Conservation (phyloP, 257 asterid genomes). For the Fraxinus quadrangulata region DNA sequence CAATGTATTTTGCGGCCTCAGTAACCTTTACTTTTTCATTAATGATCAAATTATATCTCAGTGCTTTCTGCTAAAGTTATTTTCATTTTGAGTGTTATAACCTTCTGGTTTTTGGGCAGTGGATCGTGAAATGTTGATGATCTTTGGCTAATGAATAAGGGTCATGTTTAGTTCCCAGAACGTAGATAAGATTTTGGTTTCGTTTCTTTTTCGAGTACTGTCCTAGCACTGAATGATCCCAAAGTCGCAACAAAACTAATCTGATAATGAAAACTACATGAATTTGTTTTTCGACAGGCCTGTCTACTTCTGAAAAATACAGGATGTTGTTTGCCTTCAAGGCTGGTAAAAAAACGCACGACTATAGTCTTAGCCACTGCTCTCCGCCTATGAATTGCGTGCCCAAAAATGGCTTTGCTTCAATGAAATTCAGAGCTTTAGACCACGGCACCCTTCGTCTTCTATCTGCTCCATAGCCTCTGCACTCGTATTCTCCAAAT, state of each 20-base stretch:
- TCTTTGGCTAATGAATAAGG: not conserved
- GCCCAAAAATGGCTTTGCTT: conserved; percentile 48
- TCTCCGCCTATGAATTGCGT: conserved; percentile 54
- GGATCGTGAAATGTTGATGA: not conserved
- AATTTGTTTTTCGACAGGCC: not conserved
- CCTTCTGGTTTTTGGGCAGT: no score
- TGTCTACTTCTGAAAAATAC: not conserved
- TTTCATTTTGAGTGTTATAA: no score
- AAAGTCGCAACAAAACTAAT: not conserved
- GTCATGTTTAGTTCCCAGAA: not conserved
- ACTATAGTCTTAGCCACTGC: conserved; percentile 55
- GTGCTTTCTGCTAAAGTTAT: no score
- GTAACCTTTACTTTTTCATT: no score
- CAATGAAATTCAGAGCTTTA: conserved; percentile 31
- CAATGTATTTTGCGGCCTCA: not conserved
- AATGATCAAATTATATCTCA: no score
- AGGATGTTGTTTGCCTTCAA: not conserved
- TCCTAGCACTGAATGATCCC: not conserved
- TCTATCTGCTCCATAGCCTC: conserved; percentile 71
- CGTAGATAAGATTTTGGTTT: not conserved
- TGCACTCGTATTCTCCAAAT: conserved; percentile 65
- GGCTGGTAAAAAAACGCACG: not conserved
- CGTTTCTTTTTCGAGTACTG: not conserved
- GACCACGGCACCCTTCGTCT: conserved; percentile 59
- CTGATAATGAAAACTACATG: not conserved